Conservation (phyloP, 2,329 filamentous ascomycete genomes). For the Zelopaecilomyces penicillatus region DNA sequence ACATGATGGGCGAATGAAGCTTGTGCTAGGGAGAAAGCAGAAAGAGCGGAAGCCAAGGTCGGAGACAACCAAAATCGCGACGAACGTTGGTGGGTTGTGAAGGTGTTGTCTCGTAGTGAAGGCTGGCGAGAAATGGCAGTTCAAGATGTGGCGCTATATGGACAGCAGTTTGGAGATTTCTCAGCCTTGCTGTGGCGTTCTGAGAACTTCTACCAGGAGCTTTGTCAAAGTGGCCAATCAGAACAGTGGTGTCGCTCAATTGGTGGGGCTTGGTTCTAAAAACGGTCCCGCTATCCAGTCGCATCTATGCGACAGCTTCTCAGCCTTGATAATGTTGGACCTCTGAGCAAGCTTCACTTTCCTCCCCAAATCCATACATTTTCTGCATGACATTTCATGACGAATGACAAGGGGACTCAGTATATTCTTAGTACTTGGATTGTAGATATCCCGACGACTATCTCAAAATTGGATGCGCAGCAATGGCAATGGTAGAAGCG, state of each 20-base stretch:
- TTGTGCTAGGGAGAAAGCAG: neutral
- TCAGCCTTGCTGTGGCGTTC: conserved; percentile 35
- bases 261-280: conserved; percentile 5
- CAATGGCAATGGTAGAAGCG: no score
- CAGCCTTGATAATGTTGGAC: conserved; percentile 19
- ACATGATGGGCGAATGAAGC: conserved; percentile 50
- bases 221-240: neutral
- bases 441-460: no score
- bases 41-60: no score
- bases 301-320: conserved; percentile 11
- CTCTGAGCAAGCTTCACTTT: conserved; percentile 1
- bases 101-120: neutral
- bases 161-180: conserved; percentile 23
- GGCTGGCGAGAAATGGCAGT: neutral
- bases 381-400: neutral
- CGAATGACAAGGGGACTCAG: no score
- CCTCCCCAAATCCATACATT: conserved; percentile 1
- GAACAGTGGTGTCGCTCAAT: neutral
- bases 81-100: neutral
- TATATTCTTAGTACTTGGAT: no score
- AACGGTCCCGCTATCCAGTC: neutral
- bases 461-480: no score
- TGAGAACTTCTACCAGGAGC: conserved; percentile 1
- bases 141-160: conserved; percentile 6
- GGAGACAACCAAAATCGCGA: no score